These are phyloP conservation scores for Globisporangium acanthophoron DNA, from an alignment of 352 stramenopile genomes.

Conservation along the genomic window DNA sequence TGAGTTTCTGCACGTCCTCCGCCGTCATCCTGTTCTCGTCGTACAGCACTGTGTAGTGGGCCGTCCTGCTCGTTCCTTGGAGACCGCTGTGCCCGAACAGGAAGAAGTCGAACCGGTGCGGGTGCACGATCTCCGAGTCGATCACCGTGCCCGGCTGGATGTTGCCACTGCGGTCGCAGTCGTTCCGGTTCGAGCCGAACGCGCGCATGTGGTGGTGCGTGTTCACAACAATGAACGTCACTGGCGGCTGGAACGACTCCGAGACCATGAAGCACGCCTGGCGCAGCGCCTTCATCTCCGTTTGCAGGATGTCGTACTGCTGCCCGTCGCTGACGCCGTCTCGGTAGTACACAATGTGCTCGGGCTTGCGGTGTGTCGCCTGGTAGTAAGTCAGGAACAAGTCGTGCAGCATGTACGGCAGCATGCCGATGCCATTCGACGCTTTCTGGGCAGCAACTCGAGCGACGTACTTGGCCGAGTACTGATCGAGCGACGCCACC, in stretches of 20 bases:
- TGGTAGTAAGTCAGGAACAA: slow-evolving; percentile 78
- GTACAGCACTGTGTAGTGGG: slow-evolving; percentile 58
- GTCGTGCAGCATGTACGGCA: slow-evolving; percentile 56
- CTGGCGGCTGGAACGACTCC: slow-evolving; percentile 32
- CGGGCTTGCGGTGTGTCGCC: slow-evolving; percentile 62
- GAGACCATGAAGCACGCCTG: slow-evolving; percentile 42
- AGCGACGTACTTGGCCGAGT: slow-evolving; percentile 53
- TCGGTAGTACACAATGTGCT: slow-evolving; percentile 82
- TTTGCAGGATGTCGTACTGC: slow-evolving; percentile 67
- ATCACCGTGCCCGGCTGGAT: slow-evolving; percentile 42
- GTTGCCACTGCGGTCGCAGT: slow-evolving; percentile 40
- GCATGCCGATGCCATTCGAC: slow-evolving; percentile 42
- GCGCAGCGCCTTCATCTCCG: slow-evolving; percentile 44
- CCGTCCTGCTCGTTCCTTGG: slow-evolving; percentile 56
- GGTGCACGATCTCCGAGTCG: slow-evolving; percentile 53
- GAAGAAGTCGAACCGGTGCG: slow-evolving; percentile 66
- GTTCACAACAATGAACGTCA: slow-evolving; percentile 70
- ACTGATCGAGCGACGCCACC: slow-evolving; percentile 68
- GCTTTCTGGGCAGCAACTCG: slow-evolving; percentile 50
- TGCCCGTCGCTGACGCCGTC: slow-evolving; percentile 84
- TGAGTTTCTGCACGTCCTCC: slow-evolving; percentile 36
- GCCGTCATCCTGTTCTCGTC: slow-evolving; percentile 46
- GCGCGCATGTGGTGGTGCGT: slow-evolving; percentile 65
- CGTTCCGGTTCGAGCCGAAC: slow-evolving; percentile 20
- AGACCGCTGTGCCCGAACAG: slow-evolving; percentile 63